Conservation (phyloP, 176 grass and related monocot species). For the Eragrostis nindensis region DNA sequence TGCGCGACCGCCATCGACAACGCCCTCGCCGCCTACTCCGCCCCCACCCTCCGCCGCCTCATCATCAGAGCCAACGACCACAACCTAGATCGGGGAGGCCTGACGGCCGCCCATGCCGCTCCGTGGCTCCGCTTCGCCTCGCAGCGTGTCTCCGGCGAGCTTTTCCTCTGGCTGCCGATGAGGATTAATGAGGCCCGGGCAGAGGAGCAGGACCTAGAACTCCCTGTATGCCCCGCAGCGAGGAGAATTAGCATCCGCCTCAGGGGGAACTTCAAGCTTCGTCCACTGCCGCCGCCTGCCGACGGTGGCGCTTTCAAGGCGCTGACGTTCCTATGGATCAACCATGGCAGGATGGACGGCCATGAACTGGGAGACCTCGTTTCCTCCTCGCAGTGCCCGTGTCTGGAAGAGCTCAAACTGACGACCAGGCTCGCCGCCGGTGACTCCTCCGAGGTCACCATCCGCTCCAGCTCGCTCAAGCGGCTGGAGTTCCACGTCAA, state of each 20-base stretch:
- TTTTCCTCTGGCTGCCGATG: neutral
- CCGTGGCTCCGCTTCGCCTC: neutral
- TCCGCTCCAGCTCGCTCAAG: neutral
- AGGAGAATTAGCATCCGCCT: neutral
- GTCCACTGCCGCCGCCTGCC: neutral
- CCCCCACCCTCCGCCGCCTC: neutral
- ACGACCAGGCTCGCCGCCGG: neutral
- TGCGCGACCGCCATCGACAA: neutral
- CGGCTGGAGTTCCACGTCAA: neutral
- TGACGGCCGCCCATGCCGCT: neutral
- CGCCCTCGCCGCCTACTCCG: neutral
- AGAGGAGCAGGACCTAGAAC: neutral
- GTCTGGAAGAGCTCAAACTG: neutral
- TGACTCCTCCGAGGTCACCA: neutral
- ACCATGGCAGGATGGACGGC: neutral
- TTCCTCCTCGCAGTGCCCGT: neutral
- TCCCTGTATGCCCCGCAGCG: neutral
- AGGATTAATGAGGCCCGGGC: fast-evolving
- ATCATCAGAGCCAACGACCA: neutral
- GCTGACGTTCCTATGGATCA: neutral
- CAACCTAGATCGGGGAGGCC: neutral
- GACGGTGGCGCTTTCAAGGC: neutral
- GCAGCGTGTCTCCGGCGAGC: neutral
- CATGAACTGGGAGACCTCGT: neutral
- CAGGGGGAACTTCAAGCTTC: neutral